Evolutionary conservation across 164 flowering plant species (phyloP).

Genomic region (Chimonanthus salicifolius): DNA sequence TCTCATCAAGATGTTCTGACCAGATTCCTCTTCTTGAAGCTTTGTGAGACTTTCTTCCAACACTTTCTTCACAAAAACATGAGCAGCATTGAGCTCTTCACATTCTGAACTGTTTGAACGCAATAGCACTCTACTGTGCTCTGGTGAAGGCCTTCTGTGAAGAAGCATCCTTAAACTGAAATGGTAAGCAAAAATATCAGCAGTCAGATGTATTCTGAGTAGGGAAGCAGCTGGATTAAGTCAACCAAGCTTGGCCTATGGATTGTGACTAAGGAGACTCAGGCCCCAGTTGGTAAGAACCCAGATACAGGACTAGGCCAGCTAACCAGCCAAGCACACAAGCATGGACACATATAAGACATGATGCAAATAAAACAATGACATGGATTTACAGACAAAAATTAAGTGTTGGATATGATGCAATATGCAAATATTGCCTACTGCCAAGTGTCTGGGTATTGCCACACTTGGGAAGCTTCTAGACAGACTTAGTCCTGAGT

Average conservation of each 20-base stretch:
- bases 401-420: not conserved
- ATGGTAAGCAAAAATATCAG: conserved; percentile 5
- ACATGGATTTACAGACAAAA: not conserved
- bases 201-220: not conserved
- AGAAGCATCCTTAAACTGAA: conserved; percentile 87
- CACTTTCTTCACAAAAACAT: conserved; percentile 57
- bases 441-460: too few species aligned
- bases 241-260: not conserved
- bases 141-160: conserved; percentile 46
- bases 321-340: not conserved
- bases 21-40: conserved; percentile 58
- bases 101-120: conserved; percentile 33
- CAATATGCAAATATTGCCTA: too few species aligned
- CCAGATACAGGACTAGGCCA: not conserved
- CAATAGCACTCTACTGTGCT: conserved; percentile 29
- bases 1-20: conserved; percentile 51
- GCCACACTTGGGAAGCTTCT: not conserved
- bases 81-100: conserved; percentile 49
- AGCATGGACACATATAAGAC: too few species aligned
- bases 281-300: not conserved
- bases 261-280: not conserved
- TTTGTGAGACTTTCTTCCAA: conserved; percentile 70
- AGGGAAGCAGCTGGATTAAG: not conserved
- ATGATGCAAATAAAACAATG: too few species aligned
- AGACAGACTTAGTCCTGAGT: not conserved